Evolutionary conservation across 2,329 filamentous ascomycete species (phyloP).

Genomic region (Stemphylium lycopersici): DNA sequence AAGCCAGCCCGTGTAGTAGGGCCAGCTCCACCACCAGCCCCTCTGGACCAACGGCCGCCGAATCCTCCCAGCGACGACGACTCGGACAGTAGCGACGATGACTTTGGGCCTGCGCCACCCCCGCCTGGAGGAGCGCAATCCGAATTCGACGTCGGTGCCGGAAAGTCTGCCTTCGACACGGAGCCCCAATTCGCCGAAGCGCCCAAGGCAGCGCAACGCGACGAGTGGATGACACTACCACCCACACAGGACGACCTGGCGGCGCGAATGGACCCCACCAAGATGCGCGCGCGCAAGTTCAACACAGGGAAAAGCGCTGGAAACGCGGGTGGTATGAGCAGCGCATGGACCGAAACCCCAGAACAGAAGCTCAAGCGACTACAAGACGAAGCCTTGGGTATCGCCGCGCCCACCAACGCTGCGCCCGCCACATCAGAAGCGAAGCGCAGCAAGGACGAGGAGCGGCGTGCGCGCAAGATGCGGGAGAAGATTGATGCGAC

Average conservation of each 20-base stretch:
- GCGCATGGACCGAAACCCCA: slow-evolving; percentile 88
- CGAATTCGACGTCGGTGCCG: slow-evolving; percentile 17
- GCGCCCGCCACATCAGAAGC: slow-evolving; percentile 36
- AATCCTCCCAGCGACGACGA: slow-evolving; percentile 45
- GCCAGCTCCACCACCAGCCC: slow-evolving; percentile 60
- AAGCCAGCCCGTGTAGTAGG: slow-evolving; percentile 54
- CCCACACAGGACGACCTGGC: slow-evolving; percentile 57
- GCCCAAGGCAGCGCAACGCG: slow-evolving; percentile 65
- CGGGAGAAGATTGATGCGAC: slow-evolving; percentile 60
- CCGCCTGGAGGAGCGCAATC: slow-evolving; percentile 27
- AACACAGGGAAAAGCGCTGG: slow-evolving; percentile 69
- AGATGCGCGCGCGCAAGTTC: slow-evolving; percentile 82
- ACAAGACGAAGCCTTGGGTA: slow-evolving; percentile 81
- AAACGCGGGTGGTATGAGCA: slow-evolving; percentile 58
- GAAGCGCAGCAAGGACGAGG: slow-evolving; percentile 48
- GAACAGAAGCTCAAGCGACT: slow-evolving; percentile 83
- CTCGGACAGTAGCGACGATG: slow-evolving; percentile 50
- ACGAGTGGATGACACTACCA: slow-evolving; percentile 67
- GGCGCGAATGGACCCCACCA: slow-evolving; percentile 79
- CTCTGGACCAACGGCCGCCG: slow-evolving; percentile 54
- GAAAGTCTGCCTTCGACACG: slow-evolving; percentile 41
- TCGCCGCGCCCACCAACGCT: slow-evolving; percentile 54
- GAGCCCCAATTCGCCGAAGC: slow-evolving; percentile 38
- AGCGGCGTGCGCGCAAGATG: slow-evolving; percentile 58
- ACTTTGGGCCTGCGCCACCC: slow-evolving; percentile 55